A percentile compares a stretch with the other conserved stretches of the same genome.
These are phyloP conservation scores for Sapria himalayana DNA, from an alignment of 345 rosid genomes.

Conservation along the genomic window DNA sequence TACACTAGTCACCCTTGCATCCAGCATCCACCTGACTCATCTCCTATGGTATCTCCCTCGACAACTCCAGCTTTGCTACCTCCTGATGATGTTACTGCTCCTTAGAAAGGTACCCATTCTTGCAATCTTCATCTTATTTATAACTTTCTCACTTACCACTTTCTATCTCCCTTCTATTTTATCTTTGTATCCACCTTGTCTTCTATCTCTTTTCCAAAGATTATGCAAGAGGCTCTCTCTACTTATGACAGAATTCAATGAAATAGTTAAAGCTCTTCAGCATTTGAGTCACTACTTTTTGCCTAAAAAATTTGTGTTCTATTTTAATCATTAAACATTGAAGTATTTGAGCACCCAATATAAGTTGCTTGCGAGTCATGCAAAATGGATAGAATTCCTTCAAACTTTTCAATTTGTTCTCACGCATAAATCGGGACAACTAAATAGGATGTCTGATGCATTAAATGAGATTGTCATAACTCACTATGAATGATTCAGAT, in stretches of 20 bases:
- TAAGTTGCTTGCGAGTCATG: neutral
- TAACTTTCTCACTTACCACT: no score
- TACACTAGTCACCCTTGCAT: no score
- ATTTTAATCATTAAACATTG: neutral
- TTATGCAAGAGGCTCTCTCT: neutral
- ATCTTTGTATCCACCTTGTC: no score
- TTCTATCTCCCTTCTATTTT: no score
- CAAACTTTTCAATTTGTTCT: neutral
- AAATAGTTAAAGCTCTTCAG: neutral
- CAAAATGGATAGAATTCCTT: neutral
- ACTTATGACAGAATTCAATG: neutral
- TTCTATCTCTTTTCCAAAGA: no score
- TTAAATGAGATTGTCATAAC: neutral
- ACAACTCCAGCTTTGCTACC: no score
- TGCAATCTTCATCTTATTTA: no score
- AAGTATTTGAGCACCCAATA: neutral
- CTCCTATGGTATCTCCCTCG: no score
- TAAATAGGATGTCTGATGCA: neutral
- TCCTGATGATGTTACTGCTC: no score
- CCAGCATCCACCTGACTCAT: no score
- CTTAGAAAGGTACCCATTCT: no score
- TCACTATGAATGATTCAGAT: no score
- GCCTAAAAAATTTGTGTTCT: neutral
- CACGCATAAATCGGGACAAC: neutral
- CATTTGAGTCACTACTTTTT: neutral